These are phyloP conservation scores for Entoloma clypeatum DNA, from an alignment of 1,284 basidiomycete genomes.

Conservation along the genomic window DNA sequence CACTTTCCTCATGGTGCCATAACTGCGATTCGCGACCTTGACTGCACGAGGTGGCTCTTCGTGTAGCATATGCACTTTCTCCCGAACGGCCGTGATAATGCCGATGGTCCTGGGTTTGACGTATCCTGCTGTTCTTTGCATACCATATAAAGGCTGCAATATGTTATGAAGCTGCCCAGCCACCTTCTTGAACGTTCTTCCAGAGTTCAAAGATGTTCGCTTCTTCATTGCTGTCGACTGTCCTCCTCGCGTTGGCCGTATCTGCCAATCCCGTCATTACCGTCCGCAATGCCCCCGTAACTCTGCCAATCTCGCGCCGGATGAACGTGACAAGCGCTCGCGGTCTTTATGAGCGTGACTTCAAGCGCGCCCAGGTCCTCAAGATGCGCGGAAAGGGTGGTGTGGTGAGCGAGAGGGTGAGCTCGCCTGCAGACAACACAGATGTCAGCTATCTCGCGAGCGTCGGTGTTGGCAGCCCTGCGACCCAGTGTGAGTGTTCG, in stretches of 20 bases:
- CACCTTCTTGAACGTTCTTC: no score
- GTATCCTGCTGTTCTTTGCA: no score
- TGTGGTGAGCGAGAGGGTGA: constrained; percentile 32
- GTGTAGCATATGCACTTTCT: no score
- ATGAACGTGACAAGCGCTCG: constrained; percentile 44
- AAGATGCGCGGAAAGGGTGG: constrained; percentile 32
- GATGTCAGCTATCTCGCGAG: constrained; percentile 49
- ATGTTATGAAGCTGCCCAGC: no score
- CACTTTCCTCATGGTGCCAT: no score
- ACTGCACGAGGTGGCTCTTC: no score
- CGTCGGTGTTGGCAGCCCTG: constrained; percentile 56
- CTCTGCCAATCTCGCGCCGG: constrained; percentile 45
- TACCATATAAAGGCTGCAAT: no score
- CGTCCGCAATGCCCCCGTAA: constrained; percentile 39
- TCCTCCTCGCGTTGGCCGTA: constrained; percentile 42
- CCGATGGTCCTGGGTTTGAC: no score
- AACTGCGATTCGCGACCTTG: no score
- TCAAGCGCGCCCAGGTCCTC: constrained; percentile 44
- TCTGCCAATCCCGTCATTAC: constrained; percentile 43
- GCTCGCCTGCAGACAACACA: constrained; percentile 41
- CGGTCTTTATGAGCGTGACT: constrained; percentile 52
- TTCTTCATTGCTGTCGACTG: constrained; percentile 35
- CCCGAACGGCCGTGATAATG: no score
- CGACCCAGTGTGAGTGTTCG: constrained; percentile 46
- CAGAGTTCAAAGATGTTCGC: constrained; percentile 25